Percentiles rank a stretch among this genome's conserved stretches.
Conservation (phyloP, 306 rosid genomes). For the Rosa chinensis region DNA sequence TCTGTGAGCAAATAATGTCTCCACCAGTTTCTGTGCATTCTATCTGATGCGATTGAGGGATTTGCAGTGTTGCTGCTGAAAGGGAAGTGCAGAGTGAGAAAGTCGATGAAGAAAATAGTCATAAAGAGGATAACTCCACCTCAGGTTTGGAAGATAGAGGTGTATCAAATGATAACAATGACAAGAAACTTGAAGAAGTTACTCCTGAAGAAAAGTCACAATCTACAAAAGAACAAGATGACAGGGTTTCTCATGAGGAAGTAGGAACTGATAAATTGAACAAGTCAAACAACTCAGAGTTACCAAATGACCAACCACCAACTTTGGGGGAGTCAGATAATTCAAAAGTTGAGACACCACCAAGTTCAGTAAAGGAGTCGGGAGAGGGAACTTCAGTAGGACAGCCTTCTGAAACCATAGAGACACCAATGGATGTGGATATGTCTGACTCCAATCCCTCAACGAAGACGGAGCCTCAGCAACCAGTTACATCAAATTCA, state of each 20-base stretch:
- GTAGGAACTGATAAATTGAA: conserved; percentile 34
- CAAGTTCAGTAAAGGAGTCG: conserved; percentile 42
- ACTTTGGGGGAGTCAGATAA: conserved; percentile 35
- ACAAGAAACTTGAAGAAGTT: conserved; percentile 39
- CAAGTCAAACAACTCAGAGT: conserved; percentile 41
- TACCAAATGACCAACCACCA: conserved; percentile 40
- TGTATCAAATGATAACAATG: conserved; percentile 34
- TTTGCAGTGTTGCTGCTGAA: conserved; percentile 43
- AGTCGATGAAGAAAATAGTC: conserved; percentile 32
- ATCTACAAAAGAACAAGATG: conserved; percentile 43
- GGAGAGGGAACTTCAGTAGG: conserved; percentile 37
- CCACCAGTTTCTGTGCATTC: conserved; percentile 18
- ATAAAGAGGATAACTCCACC: conserved; percentile 42
- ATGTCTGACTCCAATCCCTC: conserved; percentile 40
- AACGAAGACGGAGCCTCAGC: conserved; percentile 46
- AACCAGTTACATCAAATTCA: conserved; percentile 34
- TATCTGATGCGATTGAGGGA: conserved; percentile 31
- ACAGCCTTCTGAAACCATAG: conserved; percentile 41
- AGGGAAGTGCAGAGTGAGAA: conserved; percentile 40
- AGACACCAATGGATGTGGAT: conserved; percentile 38
- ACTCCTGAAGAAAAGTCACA: conserved; percentile 41
- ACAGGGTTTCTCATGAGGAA: conserved; percentile 29
- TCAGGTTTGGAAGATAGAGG: conserved; percentile 36
- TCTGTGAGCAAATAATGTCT: conserved; percentile 28
- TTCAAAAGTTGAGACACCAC: conserved; percentile 44